Evolutionary conservation across 306 rosid genomes (phyloP), one percentile per base, ranked within the genome.

Genomic region (Rosa persica): DNA sequence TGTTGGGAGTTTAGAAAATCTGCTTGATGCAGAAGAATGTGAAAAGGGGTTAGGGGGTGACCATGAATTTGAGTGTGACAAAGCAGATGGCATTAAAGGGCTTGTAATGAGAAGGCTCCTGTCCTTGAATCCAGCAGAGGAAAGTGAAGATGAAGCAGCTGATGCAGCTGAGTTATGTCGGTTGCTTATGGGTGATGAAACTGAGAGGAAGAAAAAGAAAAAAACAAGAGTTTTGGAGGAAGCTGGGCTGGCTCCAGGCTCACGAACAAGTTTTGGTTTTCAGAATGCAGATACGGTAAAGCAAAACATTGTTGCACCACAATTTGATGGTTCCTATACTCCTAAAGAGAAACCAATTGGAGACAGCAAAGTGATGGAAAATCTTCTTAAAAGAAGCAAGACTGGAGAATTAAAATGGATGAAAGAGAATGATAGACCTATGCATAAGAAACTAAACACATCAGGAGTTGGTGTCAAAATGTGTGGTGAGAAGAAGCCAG

Each of bases 1-100:
- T 92, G 97, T 94, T 36, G 96, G 97, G 48, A 90, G 90, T 86
- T 87, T 94, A 67, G 98, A 94, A 85, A 91, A 89, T 85, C 86
- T 94, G 74, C 97, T 94, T 77, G 98, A 93, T 84, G 93, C 91
- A 67, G 97, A 91, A 83, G 98, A 90, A 84, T 89, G 78, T 87
- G 97, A 88, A 76, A 86, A 49, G 7, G 54, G 54, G 19, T 49
- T 49, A 15, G 54, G 19, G 54, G 19, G 20, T 49, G 20, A 49
- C 20, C 20, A 13, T 49, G 19, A 48, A 48, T 48, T 13, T 13
- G 52, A 48, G 52, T 15, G 87, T 72, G 97, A 89, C 72, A 91
- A 91, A 83, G 85, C 78, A 54, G 96, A 93, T 64, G 85, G 93
- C 51, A 91, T 86, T 75, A 89, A 92, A 87, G 97, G 93, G 72